Evolutionary conservation across 441 rosid genomes (phyloP).

Genomic region (Flueggea neowawraea): DNA sequence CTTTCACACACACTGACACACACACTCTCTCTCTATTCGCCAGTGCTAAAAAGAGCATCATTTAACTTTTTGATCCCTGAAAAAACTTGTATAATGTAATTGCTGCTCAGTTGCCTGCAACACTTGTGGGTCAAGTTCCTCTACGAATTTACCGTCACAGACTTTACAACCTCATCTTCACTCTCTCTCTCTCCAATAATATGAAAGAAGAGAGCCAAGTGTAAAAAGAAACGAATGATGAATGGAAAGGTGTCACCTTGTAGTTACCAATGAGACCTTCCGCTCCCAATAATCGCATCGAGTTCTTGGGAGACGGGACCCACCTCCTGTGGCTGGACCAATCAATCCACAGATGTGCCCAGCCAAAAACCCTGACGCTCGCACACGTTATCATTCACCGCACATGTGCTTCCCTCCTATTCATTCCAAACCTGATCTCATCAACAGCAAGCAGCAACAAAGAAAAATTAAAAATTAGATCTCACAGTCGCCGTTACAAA

Average conservation of each 20-base stretch:
- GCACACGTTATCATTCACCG: too few species aligned
- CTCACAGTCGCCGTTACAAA: too few species aligned
- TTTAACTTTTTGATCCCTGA: too few species aligned
- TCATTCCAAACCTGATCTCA: too few species aligned
- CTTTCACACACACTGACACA: too few species aligned
- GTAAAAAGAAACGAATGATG: neutral
- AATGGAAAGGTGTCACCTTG: neutral
- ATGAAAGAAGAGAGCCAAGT: neutral
- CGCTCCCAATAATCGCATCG: neutral
- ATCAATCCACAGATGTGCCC: too few species aligned
- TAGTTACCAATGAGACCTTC: neutral
- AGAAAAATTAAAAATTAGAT: too few species aligned
- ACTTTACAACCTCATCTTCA: neutral
- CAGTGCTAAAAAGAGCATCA: too few species aligned
- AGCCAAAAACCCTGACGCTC: too few species aligned
- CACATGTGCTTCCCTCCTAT: too few species aligned
- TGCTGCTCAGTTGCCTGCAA: slow-evolving; percentile 17
- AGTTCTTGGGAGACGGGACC: neutral
- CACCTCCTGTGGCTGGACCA: neutral
- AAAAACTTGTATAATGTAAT: neutral
- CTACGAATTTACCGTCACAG: neutral
- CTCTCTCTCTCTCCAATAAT: slow-evolving; percentile 13
- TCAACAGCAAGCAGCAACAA: too few species aligned
- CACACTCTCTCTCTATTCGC: too few species aligned
- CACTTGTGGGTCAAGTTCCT: slow-evolving; percentile 13